Conservation (phyloP, 495 filamentous ascomycete genomes). For the Chaetomium cochliodes region DNA sequence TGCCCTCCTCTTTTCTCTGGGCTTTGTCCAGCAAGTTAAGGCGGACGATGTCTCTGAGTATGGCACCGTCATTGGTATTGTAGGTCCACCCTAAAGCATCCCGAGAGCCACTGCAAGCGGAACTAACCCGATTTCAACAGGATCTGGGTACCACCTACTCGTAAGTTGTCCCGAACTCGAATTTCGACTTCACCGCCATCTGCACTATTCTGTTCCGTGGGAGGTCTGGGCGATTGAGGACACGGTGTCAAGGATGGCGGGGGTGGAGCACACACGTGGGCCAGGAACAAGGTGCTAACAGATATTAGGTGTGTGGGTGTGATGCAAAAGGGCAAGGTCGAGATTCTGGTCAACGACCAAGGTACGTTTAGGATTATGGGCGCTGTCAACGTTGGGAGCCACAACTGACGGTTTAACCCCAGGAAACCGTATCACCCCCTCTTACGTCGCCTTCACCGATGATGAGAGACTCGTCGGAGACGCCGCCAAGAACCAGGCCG, state of each 20-base stretch:
- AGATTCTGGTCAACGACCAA: conserved; percentile 96
- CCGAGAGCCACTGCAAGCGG: conserved; percentile 9
- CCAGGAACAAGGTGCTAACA: conserved; percentile 25
- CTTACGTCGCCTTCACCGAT: conserved; percentile 97
- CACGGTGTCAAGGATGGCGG: conserved; percentile 21
- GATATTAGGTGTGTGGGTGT: conserved; percentile 74
- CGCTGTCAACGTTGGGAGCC: not conserved
- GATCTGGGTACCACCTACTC: conserved; percentile 99
- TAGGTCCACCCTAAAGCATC: conserved; percentile 33
- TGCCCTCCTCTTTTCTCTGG: conserved; percentile 68
- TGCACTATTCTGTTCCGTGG: not conserved
- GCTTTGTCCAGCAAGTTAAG: conserved; percentile 70
- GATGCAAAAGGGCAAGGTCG: conserved; percentile 98
- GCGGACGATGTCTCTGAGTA: conserved; percentile 77
- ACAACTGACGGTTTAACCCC: conserved; percentile 15
- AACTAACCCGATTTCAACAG: conserved; percentile 33
- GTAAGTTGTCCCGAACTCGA: conserved; percentile 41
- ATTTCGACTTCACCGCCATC: not conserved
- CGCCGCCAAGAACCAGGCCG: conserved; percentile 99
- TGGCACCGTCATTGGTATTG: conserved; percentile 93
- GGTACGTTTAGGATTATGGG: conserved; percentile 22
- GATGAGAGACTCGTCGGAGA: conserved; percentile 97
- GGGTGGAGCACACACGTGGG: not conserved
- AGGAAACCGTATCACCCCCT: conserved; percentile 98
- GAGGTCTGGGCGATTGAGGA: not conserved